These are phyloP conservation scores for Nitzschia sp. DNA, from an alignment of 108 stramenopile genomes.

Conservation along the genomic window DNA sequence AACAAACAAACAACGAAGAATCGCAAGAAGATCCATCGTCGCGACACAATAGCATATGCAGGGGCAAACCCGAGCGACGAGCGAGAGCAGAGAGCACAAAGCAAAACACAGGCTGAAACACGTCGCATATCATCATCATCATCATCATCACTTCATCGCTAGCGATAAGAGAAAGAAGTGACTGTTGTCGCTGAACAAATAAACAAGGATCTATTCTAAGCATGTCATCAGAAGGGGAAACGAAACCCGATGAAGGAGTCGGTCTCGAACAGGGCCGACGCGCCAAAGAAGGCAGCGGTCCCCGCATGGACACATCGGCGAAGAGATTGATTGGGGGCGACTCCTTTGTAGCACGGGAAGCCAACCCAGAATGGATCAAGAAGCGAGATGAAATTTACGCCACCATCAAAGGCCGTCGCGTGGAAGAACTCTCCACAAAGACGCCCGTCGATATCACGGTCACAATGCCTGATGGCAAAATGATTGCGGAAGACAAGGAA, in stretches of 20 bases:
- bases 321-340: conserved; percentile 69
- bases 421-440: conserved; percentile 63
- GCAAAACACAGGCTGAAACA: no score
- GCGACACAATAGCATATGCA: no score
- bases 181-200: no score
- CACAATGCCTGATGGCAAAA: conserved; percentile 95
- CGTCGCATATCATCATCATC: no score
- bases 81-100: no score
- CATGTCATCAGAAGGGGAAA: conserved; percentile 17
- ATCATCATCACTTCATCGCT: no score
- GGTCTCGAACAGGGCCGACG: conserved; percentile 72
- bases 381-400: conserved; percentile 62
- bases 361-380: conserved; percentile 72
- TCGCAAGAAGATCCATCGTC: no score
- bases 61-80: no score
- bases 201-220: no score
- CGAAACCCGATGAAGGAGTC: neutral
- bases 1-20: no score
- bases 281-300: conserved; percentile 75
- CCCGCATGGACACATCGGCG: conserved; percentile 67
- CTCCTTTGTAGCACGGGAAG: conserved; percentile 60
- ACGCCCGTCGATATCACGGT: conserved; percentile 83
- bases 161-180: no score
- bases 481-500: conserved; percentile 53
- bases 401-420: conserved; percentile 54